Evolutionary conservation across 805 yeast species (phyloP).

Genomic region (Zygoascus biomembranicola): DNA sequence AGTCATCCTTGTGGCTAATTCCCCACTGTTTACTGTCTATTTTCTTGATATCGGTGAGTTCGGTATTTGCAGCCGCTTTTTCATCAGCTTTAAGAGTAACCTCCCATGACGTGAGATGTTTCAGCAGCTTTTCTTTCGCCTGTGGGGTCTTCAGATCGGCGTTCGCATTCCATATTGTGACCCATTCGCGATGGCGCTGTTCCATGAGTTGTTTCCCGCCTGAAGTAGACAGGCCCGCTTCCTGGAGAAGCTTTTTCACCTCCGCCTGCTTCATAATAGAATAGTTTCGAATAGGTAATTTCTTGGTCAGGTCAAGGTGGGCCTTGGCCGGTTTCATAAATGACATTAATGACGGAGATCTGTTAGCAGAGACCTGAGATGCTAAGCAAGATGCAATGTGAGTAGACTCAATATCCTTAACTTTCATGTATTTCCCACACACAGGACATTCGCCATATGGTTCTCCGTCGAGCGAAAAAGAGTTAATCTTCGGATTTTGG

Average conservation of each 20-base stretch:
- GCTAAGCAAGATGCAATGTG: conserved; percentile 58
- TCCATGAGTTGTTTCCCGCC: conserved; percentile 64
- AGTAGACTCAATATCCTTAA: conserved; percentile 44
- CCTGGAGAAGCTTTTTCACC: conserved; percentile 50
- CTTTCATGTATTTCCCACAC: conserved; percentile 48
- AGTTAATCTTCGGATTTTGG: too few relatives aligned
- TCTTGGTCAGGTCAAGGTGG: conserved; percentile 20
- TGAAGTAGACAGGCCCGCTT: conserved; percentile 45
- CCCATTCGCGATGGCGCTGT: conserved; percentile 66
- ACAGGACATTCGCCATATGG: conserved; percentile 56
- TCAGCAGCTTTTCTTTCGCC: conserved; percentile 44
- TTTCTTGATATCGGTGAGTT: conserved; percentile 6
- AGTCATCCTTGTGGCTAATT: conserved; percentile 16
- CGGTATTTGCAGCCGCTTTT: not conserved
- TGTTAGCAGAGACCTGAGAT: not conserved
- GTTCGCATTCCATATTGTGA: conserved; percentile 72
- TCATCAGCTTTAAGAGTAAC: conserved; percentile 14
- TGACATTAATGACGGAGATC: not conserved
- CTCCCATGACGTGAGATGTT: conserved; percentile 64
- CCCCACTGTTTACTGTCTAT: conserved; percentile 21
- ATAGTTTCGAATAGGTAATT: conserved; percentile 36
- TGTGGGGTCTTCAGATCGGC: conserved; percentile 64
- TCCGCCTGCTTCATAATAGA: conserved; percentile 49
- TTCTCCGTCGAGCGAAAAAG: not conserved
- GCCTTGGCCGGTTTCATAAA: not conserved